Evolutionary conservation across 345 rosid genomes (phyloP), one percentile per base, ranked within the genome.

Genomic region (Eucalyptus virginea): DNA sequence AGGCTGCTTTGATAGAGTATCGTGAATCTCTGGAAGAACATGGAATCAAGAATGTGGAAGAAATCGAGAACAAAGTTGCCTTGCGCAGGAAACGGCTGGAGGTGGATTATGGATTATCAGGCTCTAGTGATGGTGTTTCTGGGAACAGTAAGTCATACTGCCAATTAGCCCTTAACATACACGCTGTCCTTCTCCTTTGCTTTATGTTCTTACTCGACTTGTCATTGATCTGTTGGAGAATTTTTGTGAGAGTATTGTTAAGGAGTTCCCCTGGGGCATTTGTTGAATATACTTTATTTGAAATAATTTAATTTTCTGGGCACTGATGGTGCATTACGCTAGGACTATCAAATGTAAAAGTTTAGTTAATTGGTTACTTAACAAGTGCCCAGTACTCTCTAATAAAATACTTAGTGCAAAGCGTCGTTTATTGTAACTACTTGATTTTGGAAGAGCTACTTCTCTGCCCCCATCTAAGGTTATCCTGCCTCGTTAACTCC

Each of bases 11-110:
- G 94, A 98, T 98, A 88, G 99, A 97, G 89, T 98, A 97, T 89
- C 98, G 99, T 52, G 99, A 98, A 94, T 94, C 96, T 88, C 96
- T 98, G 3, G 99, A 98, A 92, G 99, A 98, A 88, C 95, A 93
- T 60, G 99, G 99, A 88, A 92, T 94, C 62, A 96, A 94, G 93
- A 96, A 87, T 90, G 86, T 93, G 11, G 99, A 95, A 90, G 99
- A 98, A 94, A 96, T 97, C 47, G 99, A 98, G 93, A 96, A 93
- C 89, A 97, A 94, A 94, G 98, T 98, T 86, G 94, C 96, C 89
- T 88, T 90, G 86, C 95, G 94, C 85, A 93, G 99, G 90, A 97
- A 95, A 92, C 93, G 93, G 92, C 97, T 98, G 51, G 95, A 96
- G 91, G 92, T 94, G 88, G 99, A 97, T 34, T 94, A 92, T 92